These are phyloP conservation scores for Colletotrichum sp. DNA, from an alignment of 2,329 filamentous ascomycete genomes.

Conservation along the genomic window DNA sequence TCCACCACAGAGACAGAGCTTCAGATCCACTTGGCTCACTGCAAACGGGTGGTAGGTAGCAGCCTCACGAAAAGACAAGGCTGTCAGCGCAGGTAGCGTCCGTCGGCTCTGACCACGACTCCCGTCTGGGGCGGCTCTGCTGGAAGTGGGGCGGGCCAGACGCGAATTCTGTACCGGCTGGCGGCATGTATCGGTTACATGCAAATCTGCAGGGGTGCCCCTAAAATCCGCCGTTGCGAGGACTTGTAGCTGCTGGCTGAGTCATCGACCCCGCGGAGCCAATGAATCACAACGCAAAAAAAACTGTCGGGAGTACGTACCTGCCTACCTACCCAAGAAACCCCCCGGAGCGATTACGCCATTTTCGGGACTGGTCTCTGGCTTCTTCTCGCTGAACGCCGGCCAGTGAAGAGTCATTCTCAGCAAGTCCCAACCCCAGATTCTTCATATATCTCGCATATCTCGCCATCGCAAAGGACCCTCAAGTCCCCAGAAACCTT, in stretches of 20 bases:
- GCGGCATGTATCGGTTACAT: neutral
- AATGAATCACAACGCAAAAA: neutral
- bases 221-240: neutral
- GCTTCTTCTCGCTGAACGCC: neutral
- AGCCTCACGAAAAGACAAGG: slow-evolving; percentile 20
- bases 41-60: slow-evolving; percentile 6
- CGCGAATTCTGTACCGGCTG: neutral
- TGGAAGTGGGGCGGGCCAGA: neutral
- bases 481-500: neutral
- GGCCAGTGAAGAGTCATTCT: slow-evolving; percentile 1
- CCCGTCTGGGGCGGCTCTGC: neutral
- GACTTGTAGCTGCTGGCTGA: slow-evolving; percentile 1
- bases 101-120: neutral
- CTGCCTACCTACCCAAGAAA: neutral
- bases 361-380: slow-evolving; percentile 10
- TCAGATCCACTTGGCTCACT: slow-evolving; percentile 14
- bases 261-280: slow-evolving; percentile 5
- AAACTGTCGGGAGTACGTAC: neutral
- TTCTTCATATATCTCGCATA: slow-evolving; percentile 14
- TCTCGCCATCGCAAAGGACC: neutral
- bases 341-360: slow-evolving; percentile 11
- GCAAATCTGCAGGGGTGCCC: neutral
- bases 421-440: neutral
- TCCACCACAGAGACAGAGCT: neutral
- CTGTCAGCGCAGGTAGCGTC: neutral